Base-by-base conservation (phyloP, 257 asterid species). In the Anisodus tanguticus region DNA sequence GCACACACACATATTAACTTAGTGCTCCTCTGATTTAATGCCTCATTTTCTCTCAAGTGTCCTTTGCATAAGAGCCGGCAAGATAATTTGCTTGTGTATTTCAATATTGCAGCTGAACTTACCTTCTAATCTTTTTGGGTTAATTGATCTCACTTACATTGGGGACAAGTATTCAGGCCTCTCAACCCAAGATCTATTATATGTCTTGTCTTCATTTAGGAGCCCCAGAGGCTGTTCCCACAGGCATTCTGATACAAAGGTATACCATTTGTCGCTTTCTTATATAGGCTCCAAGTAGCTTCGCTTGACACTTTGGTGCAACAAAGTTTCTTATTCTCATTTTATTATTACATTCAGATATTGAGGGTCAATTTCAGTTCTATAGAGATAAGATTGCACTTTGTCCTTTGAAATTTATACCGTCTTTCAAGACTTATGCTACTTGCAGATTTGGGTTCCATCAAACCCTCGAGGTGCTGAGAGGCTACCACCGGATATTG, bases 401-500 rank as follows among this genome's bases (percentile, higher is more conserved):
- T 7, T 3, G 45, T 22, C 62, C 0, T 76, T 76, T 63, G 81
- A 76, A 53, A 51, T 51, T 76, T 51, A 12, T 76, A 3, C 81
- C 47, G 1, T 22, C 45, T 49, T 76, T 26, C 47, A 76, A 12
- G 13, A 51, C 85, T 51, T 39, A 16, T 6, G 22, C 53, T 55
- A 11, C 31, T 47, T 84, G 82, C 94, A 95, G 99, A 88, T 95
- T 1, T 94, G 95, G 97, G 94, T 88, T 84, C 93, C 98, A 49
- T 90, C 93, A 80, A 95, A 95, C 84, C 99, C 99, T 84, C 92
- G 91, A 87, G 99, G 99, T 43, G 90, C 97, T 67, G 97, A 94
- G 92, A 93, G 92, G 66, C 86, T 95, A 82, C 97, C 99, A 43
- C 93, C 95, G 5, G 97, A 95, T 58, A 88, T 94, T 57, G 37